A percentile compares a stretch with the other conserved stretches of the same genome.
These are phyloP conservation scores for Hura crepitans DNA, from an alignment of 441 rosid species.

Conservation along the genomic window DNA sequence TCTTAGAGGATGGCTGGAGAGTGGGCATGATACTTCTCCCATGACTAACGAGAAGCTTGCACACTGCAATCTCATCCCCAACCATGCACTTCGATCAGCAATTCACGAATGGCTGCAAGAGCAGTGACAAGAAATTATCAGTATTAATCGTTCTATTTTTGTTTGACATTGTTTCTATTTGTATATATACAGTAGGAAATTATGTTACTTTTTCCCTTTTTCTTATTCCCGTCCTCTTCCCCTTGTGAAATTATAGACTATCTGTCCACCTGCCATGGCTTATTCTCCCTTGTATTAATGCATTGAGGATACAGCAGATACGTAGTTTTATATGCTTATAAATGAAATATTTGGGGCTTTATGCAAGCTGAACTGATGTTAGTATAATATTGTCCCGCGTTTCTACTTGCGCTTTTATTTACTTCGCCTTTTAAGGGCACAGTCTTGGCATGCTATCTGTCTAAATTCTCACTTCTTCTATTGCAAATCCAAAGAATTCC, in stretches of 20 bases:
- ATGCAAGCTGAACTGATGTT: background rate
- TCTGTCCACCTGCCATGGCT: background rate
- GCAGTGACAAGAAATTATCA: constrained; percentile 7
- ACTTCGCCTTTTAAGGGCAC: no score
- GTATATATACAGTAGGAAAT: background rate
- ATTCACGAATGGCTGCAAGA: constrained; percentile 63
- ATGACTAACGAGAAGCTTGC: constrained; percentile 62
- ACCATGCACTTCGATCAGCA: constrained; percentile 81
- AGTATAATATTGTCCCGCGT: background rate
- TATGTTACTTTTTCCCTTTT: background rate
- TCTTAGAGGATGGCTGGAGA: constrained; percentile 85
- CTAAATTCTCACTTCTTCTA: no score
- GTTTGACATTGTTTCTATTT: constrained; percentile 8
- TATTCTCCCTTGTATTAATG: background rate
- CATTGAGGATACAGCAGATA: background rate
- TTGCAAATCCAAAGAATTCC: no score
- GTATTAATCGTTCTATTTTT: background rate
- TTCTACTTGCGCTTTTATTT: no score
- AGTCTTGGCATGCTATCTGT: no score
- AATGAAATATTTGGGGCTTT: background rate
- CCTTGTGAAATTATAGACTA: background rate
- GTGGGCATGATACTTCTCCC: constrained; percentile 79
- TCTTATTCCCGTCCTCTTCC: background rate
- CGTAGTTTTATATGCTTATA: background rate
- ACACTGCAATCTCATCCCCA: constrained; percentile 66